Conservation (phyloP, 129 eudicot genomes). For the Pulicaria dysenterica region DNA sequence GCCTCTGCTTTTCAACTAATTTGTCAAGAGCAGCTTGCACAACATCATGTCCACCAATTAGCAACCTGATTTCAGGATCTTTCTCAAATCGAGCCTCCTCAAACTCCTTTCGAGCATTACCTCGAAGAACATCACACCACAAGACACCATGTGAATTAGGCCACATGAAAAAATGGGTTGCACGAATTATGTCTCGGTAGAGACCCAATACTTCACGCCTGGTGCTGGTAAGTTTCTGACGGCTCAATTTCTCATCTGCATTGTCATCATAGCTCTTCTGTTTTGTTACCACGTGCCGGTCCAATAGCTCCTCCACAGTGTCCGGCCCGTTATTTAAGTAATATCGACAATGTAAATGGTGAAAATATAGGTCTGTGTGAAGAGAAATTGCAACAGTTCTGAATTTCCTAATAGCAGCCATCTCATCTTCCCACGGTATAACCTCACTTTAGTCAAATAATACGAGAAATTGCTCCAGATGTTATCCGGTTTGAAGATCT, state of each 20-base stretch:
- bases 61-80: slow-evolving; percentile 75
- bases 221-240: slow-evolving; percentile 78
- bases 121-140: slow-evolving; percentile 86
- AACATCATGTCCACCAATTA: slow-evolving; percentile 84
- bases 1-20: slow-evolving; percentile 82
- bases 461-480: neutral
- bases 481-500: too few species aligned
- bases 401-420: slow-evolving; percentile 29
- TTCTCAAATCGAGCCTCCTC: slow-evolving; percentile 87
- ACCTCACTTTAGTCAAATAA: slow-evolving; percentile 1
- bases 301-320: slow-evolving; percentile 82
- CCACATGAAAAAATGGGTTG: slow-evolving; percentile 88
- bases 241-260: slow-evolving; percentile 55
- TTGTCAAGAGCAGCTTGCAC: slow-evolving; percentile 84
- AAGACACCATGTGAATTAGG: slow-evolving; percentile 59
- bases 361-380: slow-evolving; percentile 26
- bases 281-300: slow-evolving; percentile 70
- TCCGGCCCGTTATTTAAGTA: slow-evolving; percentile 74
- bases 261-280: slow-evolving; percentile 47
- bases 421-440: slow-evolving; percentile 17
- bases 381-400: slow-evolving; percentile 30
- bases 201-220: slow-evolving; percentile 84
- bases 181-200: slow-evolving; percentile 81
- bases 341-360: slow-evolving; percentile 29
- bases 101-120: slow-evolving; percentile 82